Evolutionary conservation across 108 stramenopile genomes (phyloP).

Genomic region (Skeletonema menzelii): DNA sequence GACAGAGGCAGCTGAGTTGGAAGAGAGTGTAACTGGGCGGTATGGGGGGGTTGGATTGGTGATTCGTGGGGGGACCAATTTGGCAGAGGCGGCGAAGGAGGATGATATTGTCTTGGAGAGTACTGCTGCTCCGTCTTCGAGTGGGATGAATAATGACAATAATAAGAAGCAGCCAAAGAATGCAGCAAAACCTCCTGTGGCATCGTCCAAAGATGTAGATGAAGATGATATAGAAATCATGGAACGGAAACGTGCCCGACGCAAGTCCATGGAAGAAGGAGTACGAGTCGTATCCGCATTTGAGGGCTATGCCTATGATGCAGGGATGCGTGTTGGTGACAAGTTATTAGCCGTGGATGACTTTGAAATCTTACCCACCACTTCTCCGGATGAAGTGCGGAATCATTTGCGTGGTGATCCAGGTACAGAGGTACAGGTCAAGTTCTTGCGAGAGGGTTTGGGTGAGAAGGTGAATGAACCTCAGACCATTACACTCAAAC

Average conservation of each 20-base stretch:
- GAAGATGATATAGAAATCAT: conserved; percentile 42
- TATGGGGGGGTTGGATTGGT: conserved; percentile 97
- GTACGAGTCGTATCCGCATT: conserved; percentile 90
- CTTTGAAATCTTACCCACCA: conserved; percentile 43
- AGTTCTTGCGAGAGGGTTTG: conserved; percentile 73
- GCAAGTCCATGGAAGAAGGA: conserved; percentile 64
- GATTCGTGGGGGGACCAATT: conserved; percentile 70
- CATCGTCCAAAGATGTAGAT: conserved; percentile 33
- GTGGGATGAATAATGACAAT: neutral
- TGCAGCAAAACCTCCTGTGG: conserved; percentile 5
- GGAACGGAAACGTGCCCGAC: conserved; percentile 37
- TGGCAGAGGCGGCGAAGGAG: conserved; percentile 19
- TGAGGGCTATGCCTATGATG: conserved; percentile 86
- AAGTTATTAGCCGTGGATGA: conserved; percentile 79
- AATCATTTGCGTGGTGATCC: conserved; percentile 89
- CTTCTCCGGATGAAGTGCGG: conserved; percentile 84
- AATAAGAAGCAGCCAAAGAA: neutral
- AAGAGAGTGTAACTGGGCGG: conserved; percentile 81
- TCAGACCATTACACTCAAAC: conserved; percentile 67
- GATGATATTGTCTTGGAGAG: conserved; percentile 6
- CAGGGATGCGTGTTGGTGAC: conserved; percentile 84
- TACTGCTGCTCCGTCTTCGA: neutral
- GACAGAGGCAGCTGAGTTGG: conserved; percentile 77
- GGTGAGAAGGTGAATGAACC: conserved; percentile 51
- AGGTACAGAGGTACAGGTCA: conserved; percentile 74